A percentile compares a stretch with the other conserved stretches of the same genome.
Conservation (phyloP, 1,284 basidiomycete species). For the Ustilago tritici region DNA sequence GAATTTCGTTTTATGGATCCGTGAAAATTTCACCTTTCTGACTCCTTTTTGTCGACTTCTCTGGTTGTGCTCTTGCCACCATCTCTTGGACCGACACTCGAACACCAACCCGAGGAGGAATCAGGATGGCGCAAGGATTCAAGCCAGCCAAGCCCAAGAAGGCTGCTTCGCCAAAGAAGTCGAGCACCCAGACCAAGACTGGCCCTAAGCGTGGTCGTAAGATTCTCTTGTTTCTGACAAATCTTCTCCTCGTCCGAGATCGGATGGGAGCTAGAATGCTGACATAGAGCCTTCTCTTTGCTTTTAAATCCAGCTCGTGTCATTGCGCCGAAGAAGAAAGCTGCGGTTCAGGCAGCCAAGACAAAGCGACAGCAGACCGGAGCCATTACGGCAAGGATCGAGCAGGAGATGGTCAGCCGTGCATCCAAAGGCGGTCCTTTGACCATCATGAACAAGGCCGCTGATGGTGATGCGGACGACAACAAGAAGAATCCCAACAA, state of each 20-base stretch:
- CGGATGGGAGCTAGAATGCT: not conserved
- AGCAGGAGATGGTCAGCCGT: conserved; percentile 56
- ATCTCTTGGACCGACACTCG: not conserved
- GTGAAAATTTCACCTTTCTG: not conserved
- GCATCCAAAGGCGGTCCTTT: conserved; percentile 54
- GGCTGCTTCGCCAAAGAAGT: conserved; percentile 32
- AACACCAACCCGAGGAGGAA: not conserved
- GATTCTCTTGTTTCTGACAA: conserved; percentile 10
- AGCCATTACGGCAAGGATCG: conserved; percentile 50
- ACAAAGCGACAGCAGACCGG: conserved; percentile 53
- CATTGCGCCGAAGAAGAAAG: conserved; percentile 53
- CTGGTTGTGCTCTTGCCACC: not conserved
- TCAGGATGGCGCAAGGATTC: conserved; percentile 58
- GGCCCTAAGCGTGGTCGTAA: conserved; percentile 58
- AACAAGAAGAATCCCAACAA: conserved; percentile 54
- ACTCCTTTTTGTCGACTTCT: not conserved
- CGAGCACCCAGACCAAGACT: conserved; percentile 35
- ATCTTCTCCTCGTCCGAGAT: not conserved
- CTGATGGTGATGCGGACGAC: conserved; percentile 79
- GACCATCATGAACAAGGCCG: conserved; percentile 91
- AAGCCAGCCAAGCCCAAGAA: conserved; percentile 54
- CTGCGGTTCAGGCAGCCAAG: conserved; percentile 43
- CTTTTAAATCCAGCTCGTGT: conserved; percentile 38
- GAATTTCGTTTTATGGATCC: conserved; percentile 5
- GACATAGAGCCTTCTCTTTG: not conserved